A percentile compares a stretch with the other conserved stretches of the same genome.
These are phyloP conservation scores for Cutaneotrichosporon cavernicola DNA, from an alignment of 1,284 basidiomycete species.

Conservation along the genomic window DNA sequence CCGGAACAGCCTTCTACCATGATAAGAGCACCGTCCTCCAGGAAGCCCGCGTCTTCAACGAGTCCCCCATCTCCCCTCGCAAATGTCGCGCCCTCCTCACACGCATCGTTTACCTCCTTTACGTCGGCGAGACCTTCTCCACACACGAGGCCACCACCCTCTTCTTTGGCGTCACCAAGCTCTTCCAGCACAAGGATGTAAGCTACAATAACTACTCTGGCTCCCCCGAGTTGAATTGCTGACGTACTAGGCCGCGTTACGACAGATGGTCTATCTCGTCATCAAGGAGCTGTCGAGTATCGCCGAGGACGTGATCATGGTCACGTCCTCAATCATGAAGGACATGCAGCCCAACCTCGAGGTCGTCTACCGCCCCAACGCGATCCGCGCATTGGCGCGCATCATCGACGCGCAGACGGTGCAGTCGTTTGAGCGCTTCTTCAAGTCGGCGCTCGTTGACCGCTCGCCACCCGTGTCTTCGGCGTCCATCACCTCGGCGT, in stretches of 20 bases:
- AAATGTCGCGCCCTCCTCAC: constrained; percentile 96
- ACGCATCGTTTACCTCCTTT: constrained; percentile 92
- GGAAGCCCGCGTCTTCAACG: constrained; percentile 98
- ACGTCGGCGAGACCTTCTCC: constrained; percentile 91
- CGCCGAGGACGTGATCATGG: constrained; percentile 99
- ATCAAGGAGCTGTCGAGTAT: constrained; percentile 96
- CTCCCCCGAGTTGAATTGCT: constrained; percentile 8
- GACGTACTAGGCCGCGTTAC: constrained; percentile 72
- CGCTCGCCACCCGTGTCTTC: constrained; percentile 93
- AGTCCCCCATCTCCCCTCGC: constrained; percentile 93
- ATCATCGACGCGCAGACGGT: constrained; percentile 81
- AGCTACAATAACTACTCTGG: constrained; percentile 49
- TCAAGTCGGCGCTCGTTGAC: constrained; percentile 99
- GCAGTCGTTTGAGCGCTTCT: constrained; percentile 97
- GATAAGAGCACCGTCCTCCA: constrained; percentile 96
- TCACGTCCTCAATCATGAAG: constrained; percentile 99
- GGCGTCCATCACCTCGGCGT: constrained; percentile 93
- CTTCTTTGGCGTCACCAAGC: constrained; percentile 98
- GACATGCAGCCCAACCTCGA: constrained; percentile 99
- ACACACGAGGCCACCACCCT: constrained; percentile 95
- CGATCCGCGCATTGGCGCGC: constrained; percentile 91
- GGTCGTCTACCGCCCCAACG: constrained; percentile 97
- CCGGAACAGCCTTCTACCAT: constrained; percentile 58
- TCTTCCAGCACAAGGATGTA: constrained; percentile 99
- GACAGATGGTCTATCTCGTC: constrained; percentile 97